Percentiles rank a stretch among this genome's conserved stretches.
Evolutionary conservation across 768 basidiomycete genomes (phyloP).

Genomic region (Psilocybe sp.): DNA sequence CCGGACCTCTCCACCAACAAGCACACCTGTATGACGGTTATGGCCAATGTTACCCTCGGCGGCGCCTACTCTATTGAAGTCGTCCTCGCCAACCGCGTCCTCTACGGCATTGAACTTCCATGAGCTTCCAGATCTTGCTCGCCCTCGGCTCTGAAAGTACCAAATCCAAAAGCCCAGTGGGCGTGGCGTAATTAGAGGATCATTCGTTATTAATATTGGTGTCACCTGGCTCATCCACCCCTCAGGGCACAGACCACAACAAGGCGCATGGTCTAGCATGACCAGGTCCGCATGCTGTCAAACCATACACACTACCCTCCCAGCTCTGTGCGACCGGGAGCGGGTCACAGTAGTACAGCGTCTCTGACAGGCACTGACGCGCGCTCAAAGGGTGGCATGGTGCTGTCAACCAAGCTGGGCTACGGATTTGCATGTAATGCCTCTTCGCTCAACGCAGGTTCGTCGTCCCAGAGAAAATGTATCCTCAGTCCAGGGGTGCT

Average conservation of each 20-base stretch:
- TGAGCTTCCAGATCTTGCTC: too few species aligned
- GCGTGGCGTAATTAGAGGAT: too few species aligned
- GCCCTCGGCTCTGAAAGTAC: slow-evolving; percentile 60
- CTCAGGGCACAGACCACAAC: not conserved
- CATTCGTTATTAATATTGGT: too few species aligned
- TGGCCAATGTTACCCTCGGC: too few species aligned
- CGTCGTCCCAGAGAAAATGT: not conserved
- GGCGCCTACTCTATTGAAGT: too few species aligned
- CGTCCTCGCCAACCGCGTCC: too few species aligned
- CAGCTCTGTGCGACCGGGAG: not conserved
- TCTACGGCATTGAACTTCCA: too few species aligned
- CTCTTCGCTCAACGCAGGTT: too few species aligned
- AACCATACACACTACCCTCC: not conserved
- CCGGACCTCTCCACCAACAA: slow-evolving; percentile 88
- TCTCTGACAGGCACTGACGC: not conserved
- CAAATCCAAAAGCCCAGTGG: too few species aligned
- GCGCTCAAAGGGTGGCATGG: not conserved
- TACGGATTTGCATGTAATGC: not conserved
- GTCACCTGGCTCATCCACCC: not conserved
- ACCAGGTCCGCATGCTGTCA: not conserved
- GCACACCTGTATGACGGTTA: too few species aligned
- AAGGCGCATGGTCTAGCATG: not conserved
- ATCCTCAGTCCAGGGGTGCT: not conserved
- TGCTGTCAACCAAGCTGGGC: not conserved
- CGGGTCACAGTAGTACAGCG: not conserved